Conservation (phyloP, 106 monocot species). For the Allium cepa region DNA sequence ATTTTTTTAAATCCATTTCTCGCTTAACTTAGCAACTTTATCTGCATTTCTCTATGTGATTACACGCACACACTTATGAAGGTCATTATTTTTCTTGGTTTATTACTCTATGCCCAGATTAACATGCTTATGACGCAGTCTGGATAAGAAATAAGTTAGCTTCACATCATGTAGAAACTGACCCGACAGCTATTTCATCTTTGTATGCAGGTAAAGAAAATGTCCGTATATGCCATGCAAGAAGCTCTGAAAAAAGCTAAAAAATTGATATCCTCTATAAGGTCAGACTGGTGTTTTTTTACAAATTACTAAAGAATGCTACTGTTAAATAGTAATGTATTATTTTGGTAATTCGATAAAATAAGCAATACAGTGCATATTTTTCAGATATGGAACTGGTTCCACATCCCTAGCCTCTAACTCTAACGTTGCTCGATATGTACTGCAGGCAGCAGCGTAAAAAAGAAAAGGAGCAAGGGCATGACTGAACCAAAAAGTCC, state of each 20-base stretch:
- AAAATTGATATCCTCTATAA: neutral
- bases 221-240: neutral
- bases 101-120: neutral
- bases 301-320: too few species aligned
- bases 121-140: neutral
- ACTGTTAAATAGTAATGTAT: too few species aligned
- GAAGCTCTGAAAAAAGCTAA: constrained; percentile 1
- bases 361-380: too few species aligned
- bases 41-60: neutral
- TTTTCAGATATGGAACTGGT: too few species aligned
- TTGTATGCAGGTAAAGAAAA: neutral
- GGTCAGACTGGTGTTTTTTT: neutral
- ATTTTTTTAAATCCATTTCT: neutral
- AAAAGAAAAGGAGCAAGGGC: too few species aligned
- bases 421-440: too few species aligned
- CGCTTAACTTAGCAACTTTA: neutral
- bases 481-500: too few species aligned
- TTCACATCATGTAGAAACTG: neutral
- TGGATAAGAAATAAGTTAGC: neutral
- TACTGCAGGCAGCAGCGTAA: too few species aligned
- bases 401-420: too few species aligned
- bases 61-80: neutral
- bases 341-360: too few species aligned
- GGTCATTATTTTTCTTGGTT: neutral
- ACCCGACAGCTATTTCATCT: neutral